Base-by-base conservation (phyloP, 371 early-diverging fungal species). In the Mortierella sp. region DNA sequence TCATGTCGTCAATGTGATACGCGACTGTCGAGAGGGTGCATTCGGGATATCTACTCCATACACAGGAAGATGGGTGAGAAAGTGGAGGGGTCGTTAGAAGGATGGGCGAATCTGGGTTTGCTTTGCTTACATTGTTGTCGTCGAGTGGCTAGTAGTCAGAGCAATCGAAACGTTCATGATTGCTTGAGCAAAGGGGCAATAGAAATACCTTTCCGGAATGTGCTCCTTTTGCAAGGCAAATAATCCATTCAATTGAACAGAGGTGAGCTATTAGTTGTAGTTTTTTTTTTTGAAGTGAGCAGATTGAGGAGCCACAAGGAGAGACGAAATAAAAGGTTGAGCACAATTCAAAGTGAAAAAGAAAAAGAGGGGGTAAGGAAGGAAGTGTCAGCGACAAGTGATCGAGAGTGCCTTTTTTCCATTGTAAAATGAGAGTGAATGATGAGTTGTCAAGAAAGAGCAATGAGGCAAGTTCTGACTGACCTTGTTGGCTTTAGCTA, bases 1-100 rank as follows among this genome's bases (percentile, higher is more conserved):
- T 82, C 74, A 92, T 58, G 56, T 90, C 88, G 43, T 88, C 79
- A 38, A 90, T 87, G 41, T 86, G 80, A 58, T 91, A 91, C 51
- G 81, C 81, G 51, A 76, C 56, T 1, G 85, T 78, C 35, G 74
- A 68, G 49, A 84, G 71, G 35, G 56, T 68, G 38, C 76, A 80
- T 16, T 72, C 84, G 1, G 81, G 84, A 70, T 72, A 35, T 27
- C 84, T 84, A 48, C 68, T 51, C 32, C 16, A 24, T 3, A 55
- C 41, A 8, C 44, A 48, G 43, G 41, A 41, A 14, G 65, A n/a
- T 58, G 58, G 29, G 35, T 55, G 72, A 60, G 16, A 35, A 51
- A 18, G 48, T 12, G 4, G 4, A 29, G 32, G 16, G 38, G 51
- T 21, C 51, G 51, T 51, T 51, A 51, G 51, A 51, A 51, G 51